Evolutionary conservation across 495 filamentous ascomycete species (phyloP).

Genomic region (Neurospora pannonica): DNA sequence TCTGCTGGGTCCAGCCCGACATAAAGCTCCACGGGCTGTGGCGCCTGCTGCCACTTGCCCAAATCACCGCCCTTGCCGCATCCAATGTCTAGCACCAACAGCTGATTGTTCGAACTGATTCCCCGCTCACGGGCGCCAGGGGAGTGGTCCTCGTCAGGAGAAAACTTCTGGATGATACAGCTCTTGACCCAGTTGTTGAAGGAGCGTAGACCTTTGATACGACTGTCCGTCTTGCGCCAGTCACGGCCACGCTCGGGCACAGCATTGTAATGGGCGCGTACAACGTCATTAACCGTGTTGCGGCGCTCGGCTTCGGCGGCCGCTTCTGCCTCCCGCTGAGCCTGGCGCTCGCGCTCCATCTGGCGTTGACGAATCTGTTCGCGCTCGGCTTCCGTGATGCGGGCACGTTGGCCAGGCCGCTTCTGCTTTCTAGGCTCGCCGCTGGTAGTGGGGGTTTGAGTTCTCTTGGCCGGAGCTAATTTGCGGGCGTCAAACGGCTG

Average conservation of each 20-base stretch:
- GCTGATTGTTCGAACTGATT: slow-evolving; percentile 38
- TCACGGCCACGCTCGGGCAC: slow-evolving; percentile 85
- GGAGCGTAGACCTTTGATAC: slow-evolving; percentile 85
- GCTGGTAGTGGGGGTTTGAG: slow-evolving; percentile 21
- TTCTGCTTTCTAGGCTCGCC: slow-evolving; percentile 63
- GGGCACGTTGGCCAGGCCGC: slow-evolving; percentile 72
- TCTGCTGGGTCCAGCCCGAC: slow-evolving; percentile 91
- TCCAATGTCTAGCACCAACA: slow-evolving; percentile 84
- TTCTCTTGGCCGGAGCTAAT: slow-evolving; percentile 44
- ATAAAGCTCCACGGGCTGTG: slow-evolving; percentile 76
- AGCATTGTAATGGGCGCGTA: slow-evolving; percentile 90
- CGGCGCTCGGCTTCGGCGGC: slow-evolving; percentile 24
- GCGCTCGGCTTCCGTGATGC: slow-evolving; percentile 60
- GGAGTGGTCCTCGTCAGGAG: slow-evolving; percentile 62
- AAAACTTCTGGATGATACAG: slow-evolving; percentile 92
- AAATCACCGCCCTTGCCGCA: slow-evolving; percentile 96
- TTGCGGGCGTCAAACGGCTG: slow-evolving; percentile 49
- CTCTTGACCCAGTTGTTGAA: slow-evolving; percentile 99
- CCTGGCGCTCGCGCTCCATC: slow-evolving; percentile 53
- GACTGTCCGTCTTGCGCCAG: slow-evolving; percentile 86
- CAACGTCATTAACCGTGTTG: slow-evolving; percentile 68
- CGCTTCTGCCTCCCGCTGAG: slow-evolving; percentile 41
- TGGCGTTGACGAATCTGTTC: slow-evolving; percentile 59
- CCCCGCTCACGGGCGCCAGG: slow-evolving; percentile 46
- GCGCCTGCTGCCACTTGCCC: slow-evolving; percentile 88